Evolutionary conservation across 441 rosid genomes (phyloP), one percentile per base, ranked within the genome.

Genomic region (Melastoma candidum): DNA sequence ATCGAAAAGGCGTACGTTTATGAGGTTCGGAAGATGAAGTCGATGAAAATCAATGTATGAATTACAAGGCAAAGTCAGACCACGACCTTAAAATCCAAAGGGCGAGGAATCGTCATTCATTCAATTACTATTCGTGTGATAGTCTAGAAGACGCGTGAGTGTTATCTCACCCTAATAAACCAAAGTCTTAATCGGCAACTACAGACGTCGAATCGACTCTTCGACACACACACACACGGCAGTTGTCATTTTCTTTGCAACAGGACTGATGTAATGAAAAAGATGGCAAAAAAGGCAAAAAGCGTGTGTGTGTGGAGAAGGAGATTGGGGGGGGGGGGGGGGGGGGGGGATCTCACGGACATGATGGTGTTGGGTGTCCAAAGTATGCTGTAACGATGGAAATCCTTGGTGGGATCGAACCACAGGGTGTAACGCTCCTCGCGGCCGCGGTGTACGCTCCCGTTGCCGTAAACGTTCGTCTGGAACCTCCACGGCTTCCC

Each of bases 401-500:
- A 85, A 29, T 85, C 89, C 62, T 75, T 72, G 1, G 94, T 65
- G 7, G 98, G 98, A 72, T 88, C 95, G 36, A 92, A 92, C 98
- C 98, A 92, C 26, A 92, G 81, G 8, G 76, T 74, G 60, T 92
- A 92, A 47, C 98, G 72, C 49, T 92, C 98, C 68, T 92, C 98
- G 50, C 98, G 73, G 10, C 98, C 98, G 11, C 84, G 73, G 26
- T 17, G 51, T 0, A 86, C 81, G 79, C 98, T 92, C 7, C 98
- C 98, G 47, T 92, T 85, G 0, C 98, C 95, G 14, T 92, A 92
- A 48, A 92, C 60, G 62, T 92, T 88, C 1, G 95, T 92, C 62
- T 92, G 97, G 49, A 92, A 82, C 61, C 95, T 83, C 98, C 98
- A 92, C 53, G 93, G 85, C 65, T 84, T 79, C 49, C 94, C 94